Percentiles rank a stretch among this genome's conserved stretches.
phyloP scores from a whole-genome alignment of 805 yeast species.

The Crinitomyces ghanaensis region DNA sequence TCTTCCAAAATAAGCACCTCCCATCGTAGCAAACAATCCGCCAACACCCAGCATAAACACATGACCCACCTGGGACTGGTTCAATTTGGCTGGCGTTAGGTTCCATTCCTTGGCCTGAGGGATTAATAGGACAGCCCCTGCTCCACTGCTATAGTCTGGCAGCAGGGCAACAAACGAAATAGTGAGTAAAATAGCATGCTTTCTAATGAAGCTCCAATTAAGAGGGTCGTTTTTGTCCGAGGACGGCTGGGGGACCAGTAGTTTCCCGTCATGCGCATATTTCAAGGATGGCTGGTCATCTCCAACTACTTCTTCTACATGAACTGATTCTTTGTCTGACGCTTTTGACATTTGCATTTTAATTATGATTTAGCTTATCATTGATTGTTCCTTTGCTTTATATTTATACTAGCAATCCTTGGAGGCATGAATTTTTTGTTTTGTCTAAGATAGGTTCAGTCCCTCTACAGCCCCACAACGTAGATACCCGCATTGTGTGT shows the following conservation, averaged over 20 bases:
- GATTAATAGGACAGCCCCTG: slow-evolving; percentile 5
- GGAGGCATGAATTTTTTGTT: too few species aligned
- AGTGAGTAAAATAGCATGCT: slow-evolving; percentile 16
- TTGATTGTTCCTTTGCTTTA: too few species aligned
- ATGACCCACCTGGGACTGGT: slow-evolving; percentile 6
- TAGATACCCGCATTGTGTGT: too few species aligned
- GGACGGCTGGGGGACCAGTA: slow-evolving; percentile 48
- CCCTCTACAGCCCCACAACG: too few species aligned
- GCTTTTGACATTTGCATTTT: too few species aligned
- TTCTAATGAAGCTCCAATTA: slow-evolving; percentile 44
- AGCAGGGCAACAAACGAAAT: slow-evolving; percentile 3
- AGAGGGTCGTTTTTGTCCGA: slow-evolving; percentile 60
- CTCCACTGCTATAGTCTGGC: slow-evolving; percentile 4
- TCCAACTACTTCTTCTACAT: too few species aligned
- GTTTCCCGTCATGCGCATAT: too few species aligned
- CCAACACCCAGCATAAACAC: slow-evolving; percentile 6
- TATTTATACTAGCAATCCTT: too few species aligned
- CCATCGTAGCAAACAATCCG: slow-evolving; percentile 3
- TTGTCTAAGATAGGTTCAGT: too few species aligned
- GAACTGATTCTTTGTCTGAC: too few species aligned
- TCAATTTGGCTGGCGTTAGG: slow-evolving; percentile 2
- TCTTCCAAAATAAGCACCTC: slow-evolving; percentile 6
- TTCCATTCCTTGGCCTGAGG: slow-evolving; percentile 4
- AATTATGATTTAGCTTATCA: too few species aligned
- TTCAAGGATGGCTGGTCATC: too few species aligned